Base-by-base conservation (phyloP, 2,329 filamentous ascomycete species). In the Xylaria sp. region DNA sequence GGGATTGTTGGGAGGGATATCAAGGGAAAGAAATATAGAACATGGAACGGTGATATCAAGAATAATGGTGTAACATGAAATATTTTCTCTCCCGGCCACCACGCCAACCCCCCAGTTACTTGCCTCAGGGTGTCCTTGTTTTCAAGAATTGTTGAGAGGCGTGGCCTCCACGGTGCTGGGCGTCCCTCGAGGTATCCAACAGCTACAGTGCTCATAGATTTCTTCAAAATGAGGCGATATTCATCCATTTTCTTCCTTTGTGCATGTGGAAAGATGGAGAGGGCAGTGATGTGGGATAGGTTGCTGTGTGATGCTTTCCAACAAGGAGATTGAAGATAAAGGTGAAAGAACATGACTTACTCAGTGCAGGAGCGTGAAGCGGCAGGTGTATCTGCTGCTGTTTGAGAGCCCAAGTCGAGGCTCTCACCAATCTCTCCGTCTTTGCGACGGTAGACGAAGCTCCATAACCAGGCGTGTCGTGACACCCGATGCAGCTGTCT, bases 381-480 rank as follows among this genome's bases (percentile, higher is more conserved):
- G 31, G 57, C 22, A 13, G 17, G 17, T 45, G 47, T 45, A 42
- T 44, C 31, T 33, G 47, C 39, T 10, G 36, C 15, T 25, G 10
- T 9, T 20, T 36, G 7, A 38, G 17, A 45, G 25, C 38, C 17
- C 5, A 61, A 59, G 39, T 61, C 33, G 54, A 67, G 17, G 27
- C 50, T 58, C 17, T 63, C 64, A 60, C 33, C 29, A 57, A 25
- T 31, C 22, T 59, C 3, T 20, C 55, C 60, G 54, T 61, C 58
- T 44, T 36, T 36, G 17, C 61, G 67, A 59, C 69, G 57, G 42
- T 9, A 31, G 10, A 22, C 50, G n/a, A 67, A 54, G 15, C 53
- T 63, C 67, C 61, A 69, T 67, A 20, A 58, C 54, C 47, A 15
- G 53, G 17, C 15, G 61, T 60, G 29, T 57, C 50, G 50, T 11